Conservation (phyloP, 2,329 filamentous ascomycete genomes). For the Epichloe uncinata region DNA sequence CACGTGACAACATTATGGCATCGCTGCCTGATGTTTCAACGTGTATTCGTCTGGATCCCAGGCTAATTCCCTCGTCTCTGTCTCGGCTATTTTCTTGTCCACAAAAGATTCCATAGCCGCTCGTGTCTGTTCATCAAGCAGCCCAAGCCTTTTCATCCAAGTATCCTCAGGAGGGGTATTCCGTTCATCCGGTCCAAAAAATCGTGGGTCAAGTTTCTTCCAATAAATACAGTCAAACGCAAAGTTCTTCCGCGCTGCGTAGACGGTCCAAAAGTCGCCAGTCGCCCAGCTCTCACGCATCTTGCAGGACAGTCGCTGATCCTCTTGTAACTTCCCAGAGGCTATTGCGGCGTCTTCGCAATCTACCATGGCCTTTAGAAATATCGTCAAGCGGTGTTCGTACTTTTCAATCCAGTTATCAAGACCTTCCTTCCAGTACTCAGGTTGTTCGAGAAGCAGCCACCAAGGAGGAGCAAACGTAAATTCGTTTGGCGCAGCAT, state of each 20-base stretch:
- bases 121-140: too few relatives aligned
- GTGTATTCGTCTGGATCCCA: too few relatives aligned
- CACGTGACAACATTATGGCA: too few relatives aligned
- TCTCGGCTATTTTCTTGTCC: too few relatives aligned
- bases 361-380: conserved; percentile 18
- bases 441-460: conserved; percentile 20
- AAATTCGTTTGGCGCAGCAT: conserved; percentile 22
- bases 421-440: conserved; percentile 19
- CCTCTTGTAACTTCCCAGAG: not conserved
- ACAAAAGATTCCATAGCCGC: too few relatives aligned
- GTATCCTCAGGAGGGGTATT: too few relatives aligned
- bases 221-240: conserved; percentile 19
- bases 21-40: too few relatives aligned
- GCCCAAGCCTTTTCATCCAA: too few relatives aligned
- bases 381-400: conserved; percentile 19
- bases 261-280: conserved; percentile 18
- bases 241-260: conserved; percentile 24
- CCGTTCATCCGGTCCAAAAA: too few relatives aligned
- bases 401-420: conserved; percentile 19
- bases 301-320: conserved; percentile 14
- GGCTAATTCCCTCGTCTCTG: too few relatives aligned
- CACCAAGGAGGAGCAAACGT: conserved; percentile 24
- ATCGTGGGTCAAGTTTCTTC: too few relatives aligned
- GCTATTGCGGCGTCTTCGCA: conserved; percentile 12
- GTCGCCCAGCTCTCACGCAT: conserved; percentile 26